Evolutionary conservation across 495 filamentous ascomycete species (phyloP).

Genomic region (Terfezia claveryi): DNA sequence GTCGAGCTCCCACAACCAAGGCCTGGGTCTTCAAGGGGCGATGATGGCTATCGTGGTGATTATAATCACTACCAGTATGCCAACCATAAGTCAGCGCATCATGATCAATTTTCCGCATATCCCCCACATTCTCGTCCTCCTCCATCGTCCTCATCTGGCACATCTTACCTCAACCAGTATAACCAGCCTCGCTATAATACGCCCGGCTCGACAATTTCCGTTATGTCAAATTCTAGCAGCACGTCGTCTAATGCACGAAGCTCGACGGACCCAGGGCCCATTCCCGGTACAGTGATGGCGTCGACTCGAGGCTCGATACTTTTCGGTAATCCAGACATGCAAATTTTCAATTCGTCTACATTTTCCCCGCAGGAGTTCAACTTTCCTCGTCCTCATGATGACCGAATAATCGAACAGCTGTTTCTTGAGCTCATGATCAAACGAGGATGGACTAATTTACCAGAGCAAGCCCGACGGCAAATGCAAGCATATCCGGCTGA

Average conservation of each 20-base stretch:
- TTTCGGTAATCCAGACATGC: conserved; percentile 26
- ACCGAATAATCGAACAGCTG: conserved; percentile 70
- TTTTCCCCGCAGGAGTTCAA: conserved; percentile 30
- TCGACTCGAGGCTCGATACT: conserved; percentile 37
- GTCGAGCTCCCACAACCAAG: not conserved
- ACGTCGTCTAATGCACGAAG: not conserved
- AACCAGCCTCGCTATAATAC: not conserved
- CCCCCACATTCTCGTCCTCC: not conserved
- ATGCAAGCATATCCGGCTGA: conserved; percentile 82
- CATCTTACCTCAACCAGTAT: not conserved
- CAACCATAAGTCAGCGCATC: not conserved
- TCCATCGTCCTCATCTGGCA: not conserved
- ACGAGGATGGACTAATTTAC: conserved; percentile 85
- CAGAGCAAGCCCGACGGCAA: conserved; percentile 83
- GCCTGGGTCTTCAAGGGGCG: too few relatives aligned
- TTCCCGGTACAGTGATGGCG: not conserved
- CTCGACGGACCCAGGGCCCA: not conserved
- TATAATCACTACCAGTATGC: not conserved
- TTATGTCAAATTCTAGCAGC: not conserved
- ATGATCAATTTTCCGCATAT: not conserved
- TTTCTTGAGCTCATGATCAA: conserved; percentile 92
- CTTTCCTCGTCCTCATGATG: conserved; percentile 47
- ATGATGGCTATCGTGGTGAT: not conserved
- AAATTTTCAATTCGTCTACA: conserved; percentile 11
- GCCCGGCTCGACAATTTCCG: not conserved